These are phyloP conservation scores for Cyanidium caldarium DNA, from an alignment of 23 red algal genomes.

Conservation along the genomic window DNA sequence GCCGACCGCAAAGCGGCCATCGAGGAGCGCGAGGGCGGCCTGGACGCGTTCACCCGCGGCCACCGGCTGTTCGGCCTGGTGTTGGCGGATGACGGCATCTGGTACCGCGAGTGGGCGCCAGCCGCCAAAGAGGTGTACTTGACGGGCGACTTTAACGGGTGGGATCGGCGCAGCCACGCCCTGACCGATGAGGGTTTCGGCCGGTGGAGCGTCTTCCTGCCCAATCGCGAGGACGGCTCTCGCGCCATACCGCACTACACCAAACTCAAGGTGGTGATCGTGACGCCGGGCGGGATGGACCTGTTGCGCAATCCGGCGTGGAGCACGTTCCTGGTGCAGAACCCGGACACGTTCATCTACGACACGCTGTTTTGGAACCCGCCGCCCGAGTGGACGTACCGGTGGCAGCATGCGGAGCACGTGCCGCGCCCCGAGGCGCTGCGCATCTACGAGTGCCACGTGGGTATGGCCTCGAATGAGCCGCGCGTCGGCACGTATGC, in stretches of 20 bases:
- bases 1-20: slow-evolving; percentile 32
- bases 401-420: slow-evolving; percentile 47
- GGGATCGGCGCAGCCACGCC: slow-evolving; percentile 40
- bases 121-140: slow-evolving; percentile 61
- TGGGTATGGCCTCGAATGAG: slow-evolving; percentile 78
- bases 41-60: slow-evolving; percentile 63
- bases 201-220: slow-evolving; percentile 50
- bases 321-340: slow-evolving; percentile 69
- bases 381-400: slow-evolving; percentile 34
- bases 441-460: slow-evolving; percentile 95
- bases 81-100: slow-evolving; percentile 35
- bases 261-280: slow-evolving; percentile 72
- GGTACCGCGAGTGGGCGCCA: slow-evolving; percentile 81
- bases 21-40: slow-evolving; percentile 31
- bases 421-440: slow-evolving; percentile 30
- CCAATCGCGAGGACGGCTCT: slow-evolving; percentile 59
- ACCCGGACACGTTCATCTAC: slow-evolving; percentile 62
- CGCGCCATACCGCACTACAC: slow-evolving; percentile 45
- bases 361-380: slow-evolving; percentile 96
- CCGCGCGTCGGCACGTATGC: slow-evolving; percentile 63
- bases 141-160: slow-evolving; percentile 94
- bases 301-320: slow-evolving; percentile 90
- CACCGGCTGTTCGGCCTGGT: slow-evolving; percentile 57
- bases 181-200: slow-evolving; percentile 65
- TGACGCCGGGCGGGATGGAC: slow-evolving; percentile 49